Percentiles rank a stretch among this genome's conserved stretches.
phyloP scores from a whole-genome alignment of 495 filamentous ascomycete species.

The Opeltia flavorubescens region DNA sequence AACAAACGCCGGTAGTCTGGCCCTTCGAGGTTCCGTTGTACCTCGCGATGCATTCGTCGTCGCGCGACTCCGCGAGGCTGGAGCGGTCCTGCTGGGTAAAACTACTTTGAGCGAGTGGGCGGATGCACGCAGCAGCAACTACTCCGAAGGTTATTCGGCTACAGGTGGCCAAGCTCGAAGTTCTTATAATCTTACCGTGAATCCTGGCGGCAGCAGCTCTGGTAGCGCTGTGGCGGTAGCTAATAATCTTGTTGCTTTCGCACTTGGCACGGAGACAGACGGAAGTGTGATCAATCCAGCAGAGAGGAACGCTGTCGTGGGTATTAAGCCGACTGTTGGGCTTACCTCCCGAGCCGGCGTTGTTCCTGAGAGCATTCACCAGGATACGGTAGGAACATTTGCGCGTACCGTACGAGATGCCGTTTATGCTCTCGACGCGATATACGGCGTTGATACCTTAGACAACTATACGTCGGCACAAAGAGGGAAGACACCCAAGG shows the following conservation, averaged over 20 bases:
- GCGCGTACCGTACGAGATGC: slow-evolving; percentile 53
- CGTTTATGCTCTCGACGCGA: slow-evolving; percentile 48
- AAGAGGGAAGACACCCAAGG: slow-evolving; percentile 33
- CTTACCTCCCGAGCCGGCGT: slow-evolving; percentile 47
- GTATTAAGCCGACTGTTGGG: slow-evolving; percentile 56
- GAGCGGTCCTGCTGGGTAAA: slow-evolving; percentile 56
- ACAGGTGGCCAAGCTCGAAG: slow-evolving; percentile 52
- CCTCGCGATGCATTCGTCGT: slow-evolving; percentile 55
- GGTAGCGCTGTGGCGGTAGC: slow-evolving; percentile 49
- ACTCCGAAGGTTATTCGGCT: slow-evolving; percentile 53
- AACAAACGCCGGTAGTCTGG: slow-evolving; percentile 45
- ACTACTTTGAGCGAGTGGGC: slow-evolving; percentile 63
- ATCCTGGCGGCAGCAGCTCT: slow-evolving; percentile 51
- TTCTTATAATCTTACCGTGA: slow-evolving; percentile 55
- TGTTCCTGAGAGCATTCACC: slow-evolving; percentile 49
- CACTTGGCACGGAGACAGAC: slow-evolving; percentile 63
- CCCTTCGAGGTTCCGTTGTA: slow-evolving; percentile 47
- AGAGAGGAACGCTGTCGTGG: slow-evolving; percentile 48
- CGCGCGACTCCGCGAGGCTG: slow-evolving; percentile 42
- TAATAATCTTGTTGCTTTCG: slow-evolving; percentile 45
- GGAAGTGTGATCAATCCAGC: slow-evolving; percentile 62
- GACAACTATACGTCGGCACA: slow-evolving; percentile 50
- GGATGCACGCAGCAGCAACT: slow-evolving; percentile 55
- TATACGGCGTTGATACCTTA: slow-evolving; percentile 43
- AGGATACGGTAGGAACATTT: slow-evolving; percentile 55